These are phyloP conservation scores for Vigna radiata DNA, from an alignment of 306 rosid genomes.

Conservation along the genomic window DNA sequence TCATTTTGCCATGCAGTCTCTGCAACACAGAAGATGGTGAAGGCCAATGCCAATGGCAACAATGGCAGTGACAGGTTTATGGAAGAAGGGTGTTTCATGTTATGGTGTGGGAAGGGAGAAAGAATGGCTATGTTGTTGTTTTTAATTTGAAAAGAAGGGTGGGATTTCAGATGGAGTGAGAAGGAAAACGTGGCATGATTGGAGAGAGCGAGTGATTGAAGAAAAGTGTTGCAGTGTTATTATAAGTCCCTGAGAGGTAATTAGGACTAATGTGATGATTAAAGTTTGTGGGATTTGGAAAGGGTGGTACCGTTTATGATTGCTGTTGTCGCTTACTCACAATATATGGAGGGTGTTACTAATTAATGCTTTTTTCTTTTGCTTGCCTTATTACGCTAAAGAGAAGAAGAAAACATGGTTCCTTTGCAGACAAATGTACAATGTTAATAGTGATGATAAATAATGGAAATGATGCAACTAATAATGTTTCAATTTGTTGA, in stretches of 20 bases:
- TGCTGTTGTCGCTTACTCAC: constrained; percentile 53
- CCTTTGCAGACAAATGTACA: no score
- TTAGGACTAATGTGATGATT: constrained; percentile 53
- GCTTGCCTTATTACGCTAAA: no score
- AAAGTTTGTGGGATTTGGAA: constrained; percentile 53
- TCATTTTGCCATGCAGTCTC: constrained; percentile 55
- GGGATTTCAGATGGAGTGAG: neutral
- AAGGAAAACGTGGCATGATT: constrained; percentile 44
- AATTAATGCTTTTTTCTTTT: no score
- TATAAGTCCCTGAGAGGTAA: constrained; percentile 10
- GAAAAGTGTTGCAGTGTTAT: constrained; percentile 35
- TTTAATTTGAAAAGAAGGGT: constrained; percentile 16
- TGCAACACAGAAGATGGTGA: constrained; percentile 29
- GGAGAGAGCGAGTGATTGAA: constrained; percentile 40
- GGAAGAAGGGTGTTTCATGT: constrained; percentile 45
- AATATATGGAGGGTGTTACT: neutral
- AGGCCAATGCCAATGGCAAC: neutral
- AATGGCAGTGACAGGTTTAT: constrained; percentile 10
- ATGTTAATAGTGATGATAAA: no score
- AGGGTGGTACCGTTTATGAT: constrained; percentile 57
- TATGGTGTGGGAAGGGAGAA: constrained; percentile 47
- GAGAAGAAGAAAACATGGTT: no score
- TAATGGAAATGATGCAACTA: no score
- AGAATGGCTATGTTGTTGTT: constrained; percentile 32
- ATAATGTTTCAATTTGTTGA: neutral